Conservation (phyloP, 2,329 filamentous ascomycete genomes). For the Aspergillus alliaceus region DNA sequence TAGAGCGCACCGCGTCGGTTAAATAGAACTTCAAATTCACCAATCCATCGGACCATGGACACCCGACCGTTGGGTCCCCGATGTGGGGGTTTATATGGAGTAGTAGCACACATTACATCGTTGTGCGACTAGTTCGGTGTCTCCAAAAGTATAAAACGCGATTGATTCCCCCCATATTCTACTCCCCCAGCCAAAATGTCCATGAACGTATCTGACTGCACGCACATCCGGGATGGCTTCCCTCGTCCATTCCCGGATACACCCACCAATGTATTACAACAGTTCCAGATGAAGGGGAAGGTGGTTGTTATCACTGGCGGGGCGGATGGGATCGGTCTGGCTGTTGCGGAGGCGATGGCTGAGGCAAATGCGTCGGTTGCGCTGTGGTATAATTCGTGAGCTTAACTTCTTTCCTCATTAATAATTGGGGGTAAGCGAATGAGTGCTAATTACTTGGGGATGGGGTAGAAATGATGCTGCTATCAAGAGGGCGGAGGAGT, state of each 20-base stretch:
- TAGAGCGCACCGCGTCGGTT: no score
- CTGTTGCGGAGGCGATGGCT: constrained; percentile 48
- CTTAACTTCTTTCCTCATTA: not conserved
- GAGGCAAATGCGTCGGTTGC: constrained; percentile 48
- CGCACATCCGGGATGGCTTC: constrained; percentile 32
- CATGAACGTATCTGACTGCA: constrained; percentile 37
- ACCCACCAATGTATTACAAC: constrained; percentile 46
- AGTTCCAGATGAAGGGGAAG: constrained; percentile 44
- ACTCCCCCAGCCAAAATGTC: constrained; percentile 42
- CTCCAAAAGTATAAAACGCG: no score
- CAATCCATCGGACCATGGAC: no score
- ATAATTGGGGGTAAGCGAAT: no score
- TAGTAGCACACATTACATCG: no score
- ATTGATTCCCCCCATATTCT: no score
- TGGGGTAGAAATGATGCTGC: constrained; percentile 33
- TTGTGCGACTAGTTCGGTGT: no score
- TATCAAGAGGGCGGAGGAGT: constrained; percentile 33
- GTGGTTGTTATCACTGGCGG: constrained; percentile 47
- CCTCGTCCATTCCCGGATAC: constrained; percentile 41
- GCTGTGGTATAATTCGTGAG: constrained; percentile 42
- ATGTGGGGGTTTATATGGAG: no score
- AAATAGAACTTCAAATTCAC: no score
- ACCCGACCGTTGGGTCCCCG: no score
- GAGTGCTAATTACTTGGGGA: not conserved
- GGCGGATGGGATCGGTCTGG: constrained; percentile 47